Evolutionary conservation across 1,139 yeast genomes (phyloP).

Genomic region (Debaryomyces sp.): DNA sequence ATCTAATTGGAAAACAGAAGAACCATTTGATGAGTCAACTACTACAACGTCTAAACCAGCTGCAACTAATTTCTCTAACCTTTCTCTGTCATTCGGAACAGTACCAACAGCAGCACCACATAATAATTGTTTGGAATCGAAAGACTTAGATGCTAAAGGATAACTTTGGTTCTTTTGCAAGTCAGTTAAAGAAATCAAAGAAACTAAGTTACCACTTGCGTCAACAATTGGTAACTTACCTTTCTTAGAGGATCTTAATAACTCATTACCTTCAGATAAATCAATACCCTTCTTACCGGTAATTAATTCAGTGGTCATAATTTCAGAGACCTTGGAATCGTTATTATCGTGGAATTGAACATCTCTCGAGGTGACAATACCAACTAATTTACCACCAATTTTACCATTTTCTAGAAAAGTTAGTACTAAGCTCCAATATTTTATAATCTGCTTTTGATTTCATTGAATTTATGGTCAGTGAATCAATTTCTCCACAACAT

Average conservation of each 20-base stretch:
- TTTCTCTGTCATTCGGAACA: slow-evolving; percentile 81
- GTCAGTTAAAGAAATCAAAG: slow-evolving; percentile 93
- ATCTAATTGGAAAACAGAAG: slow-evolving; percentile 90
- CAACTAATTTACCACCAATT: slow-evolving; percentile 86
- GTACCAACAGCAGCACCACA: slow-evolving; percentile 99
- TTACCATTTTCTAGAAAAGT: slow-evolving; percentile 71
- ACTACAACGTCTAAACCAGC: slow-evolving; percentile 98
- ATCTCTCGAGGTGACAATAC: slow-evolving; percentile 96
- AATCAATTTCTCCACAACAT: slow-evolving; percentile 82
- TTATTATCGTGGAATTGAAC: slow-evolving; percentile 89
- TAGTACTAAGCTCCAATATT: slow-evolving; percentile 21
- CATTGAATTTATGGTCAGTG: slow-evolving; percentile 32
- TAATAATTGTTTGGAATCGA: slow-evolving; percentile 89
- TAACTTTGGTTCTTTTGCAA: slow-evolving; percentile 92
- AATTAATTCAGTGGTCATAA: slow-evolving; percentile 89
- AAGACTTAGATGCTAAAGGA: slow-evolving; percentile 95
- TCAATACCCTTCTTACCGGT: slow-evolving; percentile 84
- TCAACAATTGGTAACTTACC: slow-evolving; percentile 97
- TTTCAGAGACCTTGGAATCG: slow-evolving; percentile 61
- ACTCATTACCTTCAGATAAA: slow-evolving; percentile 83
- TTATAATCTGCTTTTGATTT: neutral
- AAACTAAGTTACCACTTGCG: slow-evolving; percentile 69
- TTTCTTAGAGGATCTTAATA: slow-evolving; percentile 90
- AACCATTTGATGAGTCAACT: slow-evolving; percentile 96
- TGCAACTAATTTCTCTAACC: slow-evolving; percentile 81